Percentiles rank a stretch among this genome's conserved stretches.
Conservation (phyloP, 305 asterid genomes). For the Galium porrigens region DNA sequence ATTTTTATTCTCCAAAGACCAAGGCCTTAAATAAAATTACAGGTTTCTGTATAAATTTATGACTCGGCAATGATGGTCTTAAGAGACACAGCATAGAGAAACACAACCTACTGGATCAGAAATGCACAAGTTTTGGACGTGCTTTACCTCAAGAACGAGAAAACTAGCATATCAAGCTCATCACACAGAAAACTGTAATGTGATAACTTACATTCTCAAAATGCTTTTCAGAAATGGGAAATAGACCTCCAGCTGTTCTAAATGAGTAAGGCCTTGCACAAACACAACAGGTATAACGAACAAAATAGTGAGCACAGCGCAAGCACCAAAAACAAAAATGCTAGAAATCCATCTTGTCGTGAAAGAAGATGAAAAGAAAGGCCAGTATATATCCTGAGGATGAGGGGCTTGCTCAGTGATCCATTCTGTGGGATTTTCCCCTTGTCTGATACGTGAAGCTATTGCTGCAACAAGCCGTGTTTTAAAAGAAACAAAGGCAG, state of each 20-base stretch:
- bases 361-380: conserved; percentile 85
- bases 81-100: background rate
- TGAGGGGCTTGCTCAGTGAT: conserved; percentile 76
- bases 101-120: background rate
- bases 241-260: conserved; percentile 70
- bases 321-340: conserved; percentile 44
- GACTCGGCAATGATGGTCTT: background rate
- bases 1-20: background rate
- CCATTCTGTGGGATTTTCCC: conserved; percentile 81
- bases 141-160: background rate
- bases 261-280: conserved; percentile 89
- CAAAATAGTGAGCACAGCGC: conserved; percentile 38
- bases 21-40: background rate
- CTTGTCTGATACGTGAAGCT: conserved; percentile 60
- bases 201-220: conserved; percentile 45
- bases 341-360: conserved; percentile 58
- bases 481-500: conserved; percentile 91
- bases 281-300: conserved; percentile 67
- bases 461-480: conserved; percentile 64
- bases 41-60: background rate
- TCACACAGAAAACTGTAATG: background rate
- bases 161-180: conserved; percentile 3
- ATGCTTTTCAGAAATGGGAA: conserved; percentile 63
- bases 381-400: conserved; percentile 89
- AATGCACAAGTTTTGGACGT: background rate